Evolutionary conservation across 805 yeast species (phyloP).

Genomic region (Yamadazyma paraphyllophila): DNA sequence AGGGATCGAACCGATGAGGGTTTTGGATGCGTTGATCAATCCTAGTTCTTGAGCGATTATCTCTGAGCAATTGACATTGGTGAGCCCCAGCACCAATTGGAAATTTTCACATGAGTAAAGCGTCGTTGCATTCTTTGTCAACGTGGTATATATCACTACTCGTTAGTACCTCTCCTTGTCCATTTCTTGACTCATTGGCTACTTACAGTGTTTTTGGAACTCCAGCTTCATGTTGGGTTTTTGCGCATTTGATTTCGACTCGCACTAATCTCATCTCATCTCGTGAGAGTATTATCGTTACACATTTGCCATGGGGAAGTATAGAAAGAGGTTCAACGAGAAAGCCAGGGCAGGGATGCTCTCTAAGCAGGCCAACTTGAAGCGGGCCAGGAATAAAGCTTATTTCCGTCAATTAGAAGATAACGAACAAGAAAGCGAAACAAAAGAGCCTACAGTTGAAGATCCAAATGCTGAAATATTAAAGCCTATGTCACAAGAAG

Average conservation of each 20-base stretch:
- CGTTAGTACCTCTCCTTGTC: conserved; percentile 13
- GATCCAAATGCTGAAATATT: conserved; percentile 63
- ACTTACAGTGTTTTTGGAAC: conserved; percentile 25
- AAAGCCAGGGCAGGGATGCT: conserved; percentile 84
- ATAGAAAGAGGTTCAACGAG: conserved; percentile 76
- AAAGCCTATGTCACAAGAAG: conserved; percentile 62
- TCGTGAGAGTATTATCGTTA: background rate
- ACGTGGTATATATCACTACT: conserved; percentile 46
- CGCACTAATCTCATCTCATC: background rate
- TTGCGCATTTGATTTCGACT: background rate
- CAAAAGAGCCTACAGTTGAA: conserved; percentile 12
- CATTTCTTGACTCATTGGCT: background rate
- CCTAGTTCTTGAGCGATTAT: conserved; percentile 54
- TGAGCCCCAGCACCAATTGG: conserved; percentile 37
- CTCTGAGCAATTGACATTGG: conserved; percentile 52
- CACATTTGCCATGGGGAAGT: conserved; percentile 63
- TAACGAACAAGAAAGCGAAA: conserved; percentile 9
- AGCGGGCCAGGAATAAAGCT: conserved; percentile 66
- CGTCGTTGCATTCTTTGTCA: conserved; percentile 57
- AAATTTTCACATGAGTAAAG: conserved; percentile 56
- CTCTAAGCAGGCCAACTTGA: conserved; percentile 70
- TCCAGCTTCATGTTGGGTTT: conserved; percentile 11
- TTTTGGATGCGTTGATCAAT: conserved; percentile 47
- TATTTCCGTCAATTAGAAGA: conserved; percentile 46
- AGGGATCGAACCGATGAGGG: conserved; percentile 39